These are phyloP conservation scores for Cercospora zeina DNA, from an alignment of 2,329 filamentous ascomycete species.

Conservation along the genomic window DNA sequence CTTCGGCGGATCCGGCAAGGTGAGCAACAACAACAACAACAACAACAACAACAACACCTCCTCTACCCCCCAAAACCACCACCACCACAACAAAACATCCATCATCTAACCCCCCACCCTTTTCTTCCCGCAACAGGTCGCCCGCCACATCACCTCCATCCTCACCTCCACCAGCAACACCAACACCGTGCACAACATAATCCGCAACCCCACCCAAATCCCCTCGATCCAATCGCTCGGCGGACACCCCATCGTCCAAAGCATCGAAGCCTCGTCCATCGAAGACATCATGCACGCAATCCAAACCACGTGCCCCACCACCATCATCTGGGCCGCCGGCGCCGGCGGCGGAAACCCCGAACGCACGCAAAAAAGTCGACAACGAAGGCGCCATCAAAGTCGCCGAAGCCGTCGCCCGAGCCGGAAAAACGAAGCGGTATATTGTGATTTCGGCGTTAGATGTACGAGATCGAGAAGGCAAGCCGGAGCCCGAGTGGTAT, in stretches of 20 bases:
- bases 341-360: constrained; percentile 48
- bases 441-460: constrained; percentile 64
- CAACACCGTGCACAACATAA: constrained; percentile 40
- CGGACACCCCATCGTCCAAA: constrained; percentile 48
- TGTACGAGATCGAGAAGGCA: constrained; percentile 51
- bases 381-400: constrained; percentile 64
- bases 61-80: no score
- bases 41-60: neutral
- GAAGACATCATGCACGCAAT: constrained; percentile 45
- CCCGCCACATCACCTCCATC: constrained; percentile 40
- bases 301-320: constrained; percentile 38
- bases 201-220: constrained; percentile 37
- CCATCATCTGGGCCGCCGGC: constrained; percentile 40
- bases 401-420: constrained; percentile 59
- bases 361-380: constrained; percentile 60
- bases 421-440: constrained; percentile 59
- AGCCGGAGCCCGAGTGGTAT: constrained; percentile 49
- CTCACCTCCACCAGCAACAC: constrained; percentile 34
- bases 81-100: no score
- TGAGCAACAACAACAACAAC: constrained; percentile 17
- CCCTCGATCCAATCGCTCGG: constrained; percentile 45
- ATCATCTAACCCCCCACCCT: no score
- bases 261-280: constrained; percentile 45
- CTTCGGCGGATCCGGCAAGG: constrained; percentile 43
- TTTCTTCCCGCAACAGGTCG: no score